These are phyloP conservation scores for Mortierella sp. DNA, from an alignment of 371 early-diverging fungal species.

Conservation along the genomic window DNA sequence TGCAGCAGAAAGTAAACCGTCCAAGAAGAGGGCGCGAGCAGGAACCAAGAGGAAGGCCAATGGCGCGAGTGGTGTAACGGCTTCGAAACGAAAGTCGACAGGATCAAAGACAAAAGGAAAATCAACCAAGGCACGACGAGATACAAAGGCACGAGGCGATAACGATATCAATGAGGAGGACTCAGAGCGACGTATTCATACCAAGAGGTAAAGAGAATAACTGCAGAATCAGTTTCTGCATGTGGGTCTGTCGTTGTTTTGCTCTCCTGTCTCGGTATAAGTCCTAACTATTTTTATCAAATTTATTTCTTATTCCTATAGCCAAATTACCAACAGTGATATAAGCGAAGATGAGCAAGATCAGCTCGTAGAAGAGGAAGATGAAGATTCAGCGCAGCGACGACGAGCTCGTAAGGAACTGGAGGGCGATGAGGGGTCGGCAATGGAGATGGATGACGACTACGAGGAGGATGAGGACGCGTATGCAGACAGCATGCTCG, in stretches of 20 bases:
- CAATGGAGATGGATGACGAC: neutral
- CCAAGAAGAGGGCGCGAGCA: neutral
- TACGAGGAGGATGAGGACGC: slow-evolving; percentile 26
- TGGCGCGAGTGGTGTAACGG: neutral
- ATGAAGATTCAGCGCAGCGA: neutral
- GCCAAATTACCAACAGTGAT: slow-evolving; percentile 52
- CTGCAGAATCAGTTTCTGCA: neutral
- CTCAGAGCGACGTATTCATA: slow-evolving; percentile 21
- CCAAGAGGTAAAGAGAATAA: slow-evolving; percentile 16
- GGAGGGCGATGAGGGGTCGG: neutral
- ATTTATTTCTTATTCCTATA: neutral
- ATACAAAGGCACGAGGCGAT: neutral
- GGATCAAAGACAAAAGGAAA: neutral
- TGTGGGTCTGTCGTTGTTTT: neutral
- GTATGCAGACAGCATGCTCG: slow-evolving; percentile 19
- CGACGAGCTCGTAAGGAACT: neutral
- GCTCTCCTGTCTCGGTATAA: neutral
- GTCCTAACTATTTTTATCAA: neutral
- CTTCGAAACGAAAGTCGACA: neutral
- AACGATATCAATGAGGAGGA: slow-evolving; percentile 5
- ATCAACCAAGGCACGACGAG: neutral
- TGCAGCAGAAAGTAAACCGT: neutral
- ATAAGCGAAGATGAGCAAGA: slow-evolving; percentile 25
- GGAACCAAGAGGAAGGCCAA: neutral
- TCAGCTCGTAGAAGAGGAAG: slow-evolving; percentile 14